Conservation (phyloP, 2,329 filamentous ascomycete genomes). For the Aphanoascus verrucosus region DNA sequence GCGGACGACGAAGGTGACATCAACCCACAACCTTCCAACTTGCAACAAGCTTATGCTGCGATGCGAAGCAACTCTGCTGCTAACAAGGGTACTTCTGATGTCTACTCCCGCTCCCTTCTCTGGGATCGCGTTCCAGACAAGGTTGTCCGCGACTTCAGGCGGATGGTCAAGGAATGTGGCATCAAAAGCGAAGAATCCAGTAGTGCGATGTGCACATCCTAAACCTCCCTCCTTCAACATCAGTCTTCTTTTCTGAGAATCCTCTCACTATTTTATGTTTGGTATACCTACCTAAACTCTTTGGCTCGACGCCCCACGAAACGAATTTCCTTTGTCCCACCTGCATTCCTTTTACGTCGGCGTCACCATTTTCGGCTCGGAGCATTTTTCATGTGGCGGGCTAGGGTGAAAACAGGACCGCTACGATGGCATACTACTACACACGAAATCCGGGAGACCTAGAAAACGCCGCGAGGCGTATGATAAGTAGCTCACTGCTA, state of each 20-base stretch:
- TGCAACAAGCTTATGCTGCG: slow-evolving; percentile 58
- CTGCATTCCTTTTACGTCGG: background rate
- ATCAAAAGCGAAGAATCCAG: slow-evolving; percentile 24
- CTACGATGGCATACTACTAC: slow-evolving; percentile 1
- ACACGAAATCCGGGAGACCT: slow-evolving; percentile 3
- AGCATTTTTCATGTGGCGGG: slow-evolving; percentile 6
- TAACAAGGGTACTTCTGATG: slow-evolving; percentile 58
- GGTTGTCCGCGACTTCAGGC: slow-evolving; percentile 83
- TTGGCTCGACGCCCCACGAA: slow-evolving; percentile 16
- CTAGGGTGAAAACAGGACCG: background rate
- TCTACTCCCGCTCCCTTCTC: slow-evolving; percentile 83
- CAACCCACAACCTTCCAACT: slow-evolving; percentile 31
- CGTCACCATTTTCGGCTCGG: slow-evolving; percentile 5
- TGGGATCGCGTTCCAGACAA: slow-evolving; percentile 91
- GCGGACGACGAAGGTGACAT: slow-evolving; percentile 39
- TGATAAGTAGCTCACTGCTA: slow-evolving; percentile 8
- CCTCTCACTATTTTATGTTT: background rate
- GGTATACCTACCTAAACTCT: slow-evolving; percentile 5
- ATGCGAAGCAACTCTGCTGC: slow-evolving; percentile 55
- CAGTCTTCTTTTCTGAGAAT: background rate
- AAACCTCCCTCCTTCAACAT: background rate
- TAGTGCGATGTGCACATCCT: slow-evolving; percentile 13
- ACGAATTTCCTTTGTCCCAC: slow-evolving; percentile 16
- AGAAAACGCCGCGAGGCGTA: slow-evolving; percentile 13
- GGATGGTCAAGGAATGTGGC: slow-evolving; percentile 70